Percentiles rank a stretch among this genome's conserved stretches.
Conservation (phyloP, 2,329 filamentous ascomycete species). For the Sclerotinia spermophila region DNA sequence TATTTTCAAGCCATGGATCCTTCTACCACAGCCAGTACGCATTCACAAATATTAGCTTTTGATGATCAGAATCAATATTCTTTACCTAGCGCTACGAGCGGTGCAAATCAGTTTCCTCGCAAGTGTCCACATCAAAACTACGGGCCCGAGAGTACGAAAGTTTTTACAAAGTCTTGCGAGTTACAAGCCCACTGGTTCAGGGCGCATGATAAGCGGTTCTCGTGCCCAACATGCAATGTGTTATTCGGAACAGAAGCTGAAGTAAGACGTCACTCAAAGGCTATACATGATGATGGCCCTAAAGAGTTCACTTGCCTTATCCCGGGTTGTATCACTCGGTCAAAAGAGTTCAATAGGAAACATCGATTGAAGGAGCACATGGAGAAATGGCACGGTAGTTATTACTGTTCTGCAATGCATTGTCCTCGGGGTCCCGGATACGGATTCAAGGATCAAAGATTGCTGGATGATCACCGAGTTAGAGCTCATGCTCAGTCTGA, state of each 20-base stretch:
- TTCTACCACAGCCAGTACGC: not conserved
- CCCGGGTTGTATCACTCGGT: not conserved
- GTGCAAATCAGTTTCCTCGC: not conserved
- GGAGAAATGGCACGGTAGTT: not conserved
- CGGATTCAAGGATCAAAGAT: not conserved
- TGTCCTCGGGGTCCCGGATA: not conserved
- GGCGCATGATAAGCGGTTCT: not conserved
- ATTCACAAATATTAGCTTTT: not conserved
- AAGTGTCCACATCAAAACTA: not conserved
- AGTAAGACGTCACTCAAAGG: not conserved
- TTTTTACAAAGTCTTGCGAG: not conserved
- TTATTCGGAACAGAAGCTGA: not conserved
- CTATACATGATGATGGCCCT: not conserved
- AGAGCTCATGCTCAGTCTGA: not conserved
- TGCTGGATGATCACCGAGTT: not conserved
- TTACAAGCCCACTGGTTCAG: not conserved
- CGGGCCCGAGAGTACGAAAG: not conserved
- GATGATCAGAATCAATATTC: not conserved
- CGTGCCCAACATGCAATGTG: not conserved
- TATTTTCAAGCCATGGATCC: not conserved
- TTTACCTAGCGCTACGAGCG: not conserved
- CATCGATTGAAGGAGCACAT: not conserved
- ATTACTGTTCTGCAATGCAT: not conserved
- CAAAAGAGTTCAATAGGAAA: not conserved
- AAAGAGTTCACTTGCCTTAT: not conserved